phyloP scores from a whole-genome alignment of 805 yeast genomes.

The Lipomyces mesembrius region DNA sequence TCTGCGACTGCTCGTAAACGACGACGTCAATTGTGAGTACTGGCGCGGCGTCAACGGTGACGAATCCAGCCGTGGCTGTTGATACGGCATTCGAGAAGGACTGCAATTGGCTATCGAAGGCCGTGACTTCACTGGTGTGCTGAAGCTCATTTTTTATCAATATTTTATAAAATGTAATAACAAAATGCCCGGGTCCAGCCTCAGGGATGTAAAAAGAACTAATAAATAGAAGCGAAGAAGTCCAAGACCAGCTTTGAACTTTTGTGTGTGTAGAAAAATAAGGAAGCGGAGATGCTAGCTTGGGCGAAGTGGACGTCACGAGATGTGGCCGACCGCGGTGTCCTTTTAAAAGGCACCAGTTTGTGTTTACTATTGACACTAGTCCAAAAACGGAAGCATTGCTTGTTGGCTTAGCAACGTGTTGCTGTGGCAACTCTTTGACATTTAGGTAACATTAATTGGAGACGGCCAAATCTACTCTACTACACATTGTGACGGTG shows the following conservation, averaged over 20 bases:
- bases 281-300: conserved; percentile 3
- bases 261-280: neutral
- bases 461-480: neutral
- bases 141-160: conserved; percentile 26
- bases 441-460: too few species aligned
- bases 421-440: neutral
- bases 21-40: conserved; percentile 22
- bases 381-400: neutral
- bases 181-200: conserved; percentile 30
- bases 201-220: conserved; percentile 7
- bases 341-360: too few species aligned
- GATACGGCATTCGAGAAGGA: conserved; percentile 28
- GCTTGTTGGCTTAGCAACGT: neutral
- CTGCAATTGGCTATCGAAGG: conserved; percentile 31
- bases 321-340: too few species aligned
- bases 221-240: conserved; percentile 22
- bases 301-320: conserved; percentile 7
- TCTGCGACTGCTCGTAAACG: conserved; percentile 17
- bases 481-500: too few species aligned
- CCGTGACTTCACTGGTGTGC: conserved; percentile 39
- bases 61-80: conserved; percentile 39
- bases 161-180: neutral
- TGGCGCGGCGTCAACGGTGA: conserved; percentile 32
- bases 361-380: neutral
- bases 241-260: conserved; percentile 34